Percentiles rank a stretch among this genome's conserved stretches.
These are phyloP conservation scores for Xylaria venustula DNA, from an alignment of 495 filamentous ascomycete genomes.

Conservation along the genomic window DNA sequence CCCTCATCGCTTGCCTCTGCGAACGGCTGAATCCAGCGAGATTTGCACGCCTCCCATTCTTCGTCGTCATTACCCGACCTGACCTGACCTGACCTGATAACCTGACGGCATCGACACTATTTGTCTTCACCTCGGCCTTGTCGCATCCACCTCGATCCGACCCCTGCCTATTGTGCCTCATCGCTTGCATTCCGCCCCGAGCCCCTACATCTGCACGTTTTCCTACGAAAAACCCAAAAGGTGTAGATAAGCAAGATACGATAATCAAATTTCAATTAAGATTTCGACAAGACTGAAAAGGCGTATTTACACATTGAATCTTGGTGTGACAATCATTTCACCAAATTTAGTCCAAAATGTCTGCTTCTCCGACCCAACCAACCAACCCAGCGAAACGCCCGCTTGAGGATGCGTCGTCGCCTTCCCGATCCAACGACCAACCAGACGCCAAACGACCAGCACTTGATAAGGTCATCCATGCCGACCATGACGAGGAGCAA, in stretches of 20 bases:
- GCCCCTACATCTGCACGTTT: conserved; percentile 81
- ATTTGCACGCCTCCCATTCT: conserved; percentile 18
- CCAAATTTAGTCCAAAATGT: conserved; percentile 48
- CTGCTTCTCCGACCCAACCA: conserved; percentile 51
- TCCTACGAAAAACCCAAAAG: conserved; percentile 71
- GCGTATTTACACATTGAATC: conserved; percentile 26
- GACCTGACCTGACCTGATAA: conserved; percentile 21
- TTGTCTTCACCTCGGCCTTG: conserved; percentile 23
- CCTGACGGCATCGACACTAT: conserved; percentile 16
- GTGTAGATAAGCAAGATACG: conserved; percentile 70
- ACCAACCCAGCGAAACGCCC: conserved; percentile 79
- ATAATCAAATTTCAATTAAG: conserved; percentile 55
- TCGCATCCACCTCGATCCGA: conserved; percentile 26
- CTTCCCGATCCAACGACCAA: conserved; percentile 85
- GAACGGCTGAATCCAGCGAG: conserved; percentile 18
- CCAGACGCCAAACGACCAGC: conserved; percentile 96
- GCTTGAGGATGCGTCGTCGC: conserved; percentile 93
- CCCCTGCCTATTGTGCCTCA: conserved; percentile 19
- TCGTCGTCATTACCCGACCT: conserved; percentile 19
- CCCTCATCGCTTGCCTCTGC: conserved; percentile 11
- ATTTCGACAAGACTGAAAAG: conserved; percentile 36
- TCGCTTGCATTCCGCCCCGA: conserved; percentile 15
- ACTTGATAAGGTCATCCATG: conserved; percentile 81
- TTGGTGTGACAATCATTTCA: conserved; percentile 29
- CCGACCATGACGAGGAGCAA: conserved; percentile 41